phyloP scores from a whole-genome alignment of 1,284 basidiomycete species.

The Nidula niveotomentosa region DNA sequence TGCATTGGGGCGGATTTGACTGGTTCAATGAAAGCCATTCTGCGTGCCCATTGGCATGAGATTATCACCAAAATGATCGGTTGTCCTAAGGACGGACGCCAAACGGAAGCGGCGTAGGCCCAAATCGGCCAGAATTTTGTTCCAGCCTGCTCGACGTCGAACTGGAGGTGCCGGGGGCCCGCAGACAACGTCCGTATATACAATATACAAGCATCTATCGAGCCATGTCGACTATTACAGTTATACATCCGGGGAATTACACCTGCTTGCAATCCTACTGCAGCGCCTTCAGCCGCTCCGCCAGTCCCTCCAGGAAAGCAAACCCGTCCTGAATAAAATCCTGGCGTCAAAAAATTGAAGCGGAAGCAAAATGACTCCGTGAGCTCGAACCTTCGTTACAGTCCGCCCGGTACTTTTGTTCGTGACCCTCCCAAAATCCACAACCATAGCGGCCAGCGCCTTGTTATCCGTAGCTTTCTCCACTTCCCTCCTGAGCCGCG shows the following conservation, averaged over 20 bases:
- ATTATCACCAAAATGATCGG: background rate
- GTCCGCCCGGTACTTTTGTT: constrained; percentile 64
- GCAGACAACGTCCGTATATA: too few relatives aligned
- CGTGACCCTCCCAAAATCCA: constrained; percentile 66
- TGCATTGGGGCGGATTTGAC: constrained; percentile 8
- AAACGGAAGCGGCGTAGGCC: too few relatives aligned
- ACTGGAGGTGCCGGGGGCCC: too few relatives aligned
- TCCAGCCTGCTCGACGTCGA: too few relatives aligned
- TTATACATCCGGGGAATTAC: background rate
- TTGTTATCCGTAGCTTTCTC: constrained; percentile 46
- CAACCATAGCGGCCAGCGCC: constrained; percentile 58
- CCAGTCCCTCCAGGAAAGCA: constrained; percentile 62
- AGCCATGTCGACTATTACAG: too few relatives aligned
- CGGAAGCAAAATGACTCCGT: background rate
- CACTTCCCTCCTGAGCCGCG: constrained; percentile 54
- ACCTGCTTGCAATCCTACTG: background rate
- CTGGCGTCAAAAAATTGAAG: background rate
- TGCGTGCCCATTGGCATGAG: background rate
- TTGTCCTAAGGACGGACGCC: background rate
- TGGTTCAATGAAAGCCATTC: background rate
- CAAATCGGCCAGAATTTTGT: too few relatives aligned
- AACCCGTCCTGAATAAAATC: constrained; percentile 53
- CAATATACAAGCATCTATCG: too few relatives aligned
- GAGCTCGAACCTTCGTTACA: constrained; percentile 54
- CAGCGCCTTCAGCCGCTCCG: constrained; percentile 43